Evolutionary conservation across 2,329 filamentous ascomycete genomes (phyloP), one percentile per base, ranked within the genome.

Genomic region (Orbilia quercus): DNA sequence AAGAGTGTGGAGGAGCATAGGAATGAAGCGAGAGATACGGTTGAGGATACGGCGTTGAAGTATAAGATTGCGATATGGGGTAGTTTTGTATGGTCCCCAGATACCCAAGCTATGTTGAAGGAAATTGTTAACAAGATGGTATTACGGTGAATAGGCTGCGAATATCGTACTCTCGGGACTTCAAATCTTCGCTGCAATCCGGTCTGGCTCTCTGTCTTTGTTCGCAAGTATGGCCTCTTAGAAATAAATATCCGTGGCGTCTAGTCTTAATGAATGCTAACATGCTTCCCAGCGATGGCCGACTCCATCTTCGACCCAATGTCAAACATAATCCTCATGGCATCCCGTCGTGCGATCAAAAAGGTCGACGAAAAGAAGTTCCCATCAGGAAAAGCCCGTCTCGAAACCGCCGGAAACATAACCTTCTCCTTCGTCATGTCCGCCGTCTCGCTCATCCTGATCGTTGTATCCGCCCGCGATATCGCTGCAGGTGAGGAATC

Each of bases 391-490:
- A 97, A 96, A 80, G 92, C 93, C 3, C 89, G 95, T 28, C 91
- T 99, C 75, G 94, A 98, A 82, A 98, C 93, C 0, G 91, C 93
- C 0, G 95, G 95, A 58, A 99, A 98, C 79, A 97, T 98, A 76
- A 88, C 90, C 71, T 99, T 99, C 81, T 96, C 92, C 82, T 96
- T 96, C 81, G 84, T 99, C 77, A 98, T 99, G 95, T 92, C 89
- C 18, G 84, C 92, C 7, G 94, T 98, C 6, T 96, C 92, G 0
- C 84, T 96, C 76, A 92, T 98, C 79, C 88, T 99, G 64, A 95
- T 99, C 77, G 92, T 94, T 20, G 91, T 97, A 80, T 92, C 93
- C 0, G 84, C 87, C 25, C 86, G 88, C 63, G 89, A 96, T 66
- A 84, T 98, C 1, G 84, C 82, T 0, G 81, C 81, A 2, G 82